These are phyloP conservation scores for Rhizopogon roseolus DNA, from an alignment of 768 basidiomycete genomes.

Conservation along the genomic window DNA sequence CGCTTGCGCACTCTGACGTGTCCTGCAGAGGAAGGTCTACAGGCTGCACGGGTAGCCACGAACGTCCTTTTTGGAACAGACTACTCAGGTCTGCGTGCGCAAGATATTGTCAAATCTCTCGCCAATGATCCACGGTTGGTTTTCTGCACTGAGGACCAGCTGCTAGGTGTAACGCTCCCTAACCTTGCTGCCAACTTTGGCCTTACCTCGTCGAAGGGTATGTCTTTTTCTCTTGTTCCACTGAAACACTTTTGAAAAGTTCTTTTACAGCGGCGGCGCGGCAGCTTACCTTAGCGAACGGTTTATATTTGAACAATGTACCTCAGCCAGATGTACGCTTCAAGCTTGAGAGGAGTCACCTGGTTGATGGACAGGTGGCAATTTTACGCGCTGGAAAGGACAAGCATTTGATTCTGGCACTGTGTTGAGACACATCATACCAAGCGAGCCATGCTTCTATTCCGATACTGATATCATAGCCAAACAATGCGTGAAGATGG, in stretches of 20 bases:
- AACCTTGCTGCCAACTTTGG: slow-evolving; percentile 59
- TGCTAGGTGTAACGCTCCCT: slow-evolving; percentile 48
- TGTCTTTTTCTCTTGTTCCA: slow-evolving; percentile 18
- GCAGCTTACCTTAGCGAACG: slow-evolving; percentile 56
- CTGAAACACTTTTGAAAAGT: slow-evolving; percentile 4
- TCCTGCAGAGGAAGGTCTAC: slow-evolving; percentile 32
- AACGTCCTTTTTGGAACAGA: slow-evolving; percentile 38
- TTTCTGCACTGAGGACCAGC: slow-evolving; percentile 42
- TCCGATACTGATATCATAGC: not conserved
- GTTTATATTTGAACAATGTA: slow-evolving; percentile 68
- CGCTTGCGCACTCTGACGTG: not conserved
- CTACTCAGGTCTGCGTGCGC: slow-evolving; percentile 40
- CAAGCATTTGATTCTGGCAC: slow-evolving; percentile 53
- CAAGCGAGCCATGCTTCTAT: not conserved
- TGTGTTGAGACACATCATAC: slow-evolving; percentile 15
- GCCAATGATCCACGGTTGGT: slow-evolving; percentile 61
- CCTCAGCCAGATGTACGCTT: slow-evolving; percentile 47
- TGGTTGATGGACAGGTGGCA: slow-evolving; percentile 58
- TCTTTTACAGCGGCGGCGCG: slow-evolving; percentile 55
- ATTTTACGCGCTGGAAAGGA: slow-evolving; percentile 75
- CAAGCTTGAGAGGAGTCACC: slow-evolving; percentile 36
- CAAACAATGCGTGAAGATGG: too few species aligned
- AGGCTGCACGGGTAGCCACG: slow-evolving; percentile 40
- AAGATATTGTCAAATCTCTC: slow-evolving; percentile 59
- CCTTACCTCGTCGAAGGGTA: slow-evolving; percentile 62